Evolutionary conservation across 768 basidiomycete species (phyloP), one percentile per base, ranked within the genome.

Genomic region (Lactifluus subvellereus): DNA sequence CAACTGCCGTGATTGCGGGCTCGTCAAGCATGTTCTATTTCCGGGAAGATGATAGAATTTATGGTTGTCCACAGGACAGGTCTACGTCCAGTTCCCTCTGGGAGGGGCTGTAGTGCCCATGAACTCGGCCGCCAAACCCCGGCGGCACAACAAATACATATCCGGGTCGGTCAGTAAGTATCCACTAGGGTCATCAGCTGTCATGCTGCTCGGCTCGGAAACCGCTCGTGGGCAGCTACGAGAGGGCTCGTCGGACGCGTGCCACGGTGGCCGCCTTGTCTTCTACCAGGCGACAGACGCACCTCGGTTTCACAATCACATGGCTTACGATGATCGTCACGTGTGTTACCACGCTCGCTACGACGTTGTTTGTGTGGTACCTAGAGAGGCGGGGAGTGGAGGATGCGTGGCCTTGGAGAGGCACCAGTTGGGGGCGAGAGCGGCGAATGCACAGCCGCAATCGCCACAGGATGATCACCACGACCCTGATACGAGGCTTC

Each of bases 231-330:
- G n/a, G n/a, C n/a, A 27, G 3, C 27, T 27, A 2, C 2, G 27
- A 27, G 27, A 27, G 27, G 27, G 27, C 27, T 27, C 27, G 27
- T 2, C 27, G 2, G 3, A 27, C 27, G 27, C 27, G 27, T 27
- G 27, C 27, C 27, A 2, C 27, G 27, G 27, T 27, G 27, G 27
- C 27, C 27, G 27, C 27, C 77, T 87, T 7, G 78, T 89, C 22
- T 84, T 87, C 71, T 89, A 88, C 72, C 84, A 82, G n/a, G 86
- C 87, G 6, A 85, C 84, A 27, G 84, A 88, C 56, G 87, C 86
- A 5, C 87, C 88, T 5, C 74, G 74, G 30, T 89, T 89, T 72
- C 77, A 70, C 18, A 88, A 82, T 60, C 87, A 87, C 22, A 84
- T 86, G 83, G 83, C 2, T 84, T 66, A 82, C 86, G 9, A 85